Base-by-base conservation (phyloP, 768 basidiomycete genomes). In the Phlegmacium glaucopus region DNA sequence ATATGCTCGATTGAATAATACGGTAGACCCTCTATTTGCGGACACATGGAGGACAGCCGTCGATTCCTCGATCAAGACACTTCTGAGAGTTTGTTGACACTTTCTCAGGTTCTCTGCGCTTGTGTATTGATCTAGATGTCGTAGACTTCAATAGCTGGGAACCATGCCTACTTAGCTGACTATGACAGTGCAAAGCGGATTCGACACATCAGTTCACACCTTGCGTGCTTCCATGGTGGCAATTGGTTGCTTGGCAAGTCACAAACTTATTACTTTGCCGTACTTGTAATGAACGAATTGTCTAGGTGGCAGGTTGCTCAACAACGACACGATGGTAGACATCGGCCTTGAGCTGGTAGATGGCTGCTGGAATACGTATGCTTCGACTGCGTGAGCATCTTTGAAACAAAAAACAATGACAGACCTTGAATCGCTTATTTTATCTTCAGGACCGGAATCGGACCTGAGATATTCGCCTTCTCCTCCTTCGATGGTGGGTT, bases 301-400 rank as follows among this genome's bases (percentile, higher is more conserved):
- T 42, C 13, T 52, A 82, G 85, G 85, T 4, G 87, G 88, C 5
- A 77, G 77, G 50, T 60, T 90, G 28, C 58, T 85, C 22, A 80
- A 87, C 61, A 89, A 90, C 50, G 65, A 82, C 18, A 85, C 86
- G 0, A 83, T 90, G 50, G 73, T 88, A 45, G 56, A 82, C 39
- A 66, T 76, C 34, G 88, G 74, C 4, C 71, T 90, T 27, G 53
- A 76, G 29, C 69, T 90, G 5, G 78, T 77, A 10, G 87, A 90
- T 34, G 81, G 76, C 8, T 90, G 88, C 68, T 86, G 86, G 83
- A 89, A 90, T 61, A 89, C 87, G 1, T 90, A 90, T 56, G 78
- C 82, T 6, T 74, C 83, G 52, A 84, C 85, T 18, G 72, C 74
- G 85, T 87, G 58, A 47, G 78, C 45, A 6, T 15, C 18, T 30